Conservation (phyloP, 2,329 filamentous ascomycete genomes). For the Zymoseptoria passerinii region DNA sequence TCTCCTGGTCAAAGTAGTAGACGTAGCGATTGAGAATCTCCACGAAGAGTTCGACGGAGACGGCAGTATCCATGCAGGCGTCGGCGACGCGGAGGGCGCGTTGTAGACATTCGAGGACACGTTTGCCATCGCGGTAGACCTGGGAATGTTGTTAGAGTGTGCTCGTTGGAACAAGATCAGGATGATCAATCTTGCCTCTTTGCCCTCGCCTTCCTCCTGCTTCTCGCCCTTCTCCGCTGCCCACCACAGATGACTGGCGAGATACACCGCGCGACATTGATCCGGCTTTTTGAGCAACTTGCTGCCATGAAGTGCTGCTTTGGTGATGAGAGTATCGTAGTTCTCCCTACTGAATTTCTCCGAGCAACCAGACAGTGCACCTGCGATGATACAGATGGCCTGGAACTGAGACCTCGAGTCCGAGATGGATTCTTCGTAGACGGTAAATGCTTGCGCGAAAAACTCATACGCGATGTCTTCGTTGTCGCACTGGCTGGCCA, state of each 20-base stretch:
- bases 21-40: constrained; percentile 98
- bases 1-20: constrained; percentile 98
- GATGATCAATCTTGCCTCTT: constrained; percentile 20
- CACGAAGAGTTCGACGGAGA: constrained; percentile 95
- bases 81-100: constrained; percentile 91
- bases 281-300: constrained; percentile 97
- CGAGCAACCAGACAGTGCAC: constrained; percentile 76
- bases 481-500: constrained; percentile 81
- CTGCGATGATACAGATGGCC: constrained; percentile 88
- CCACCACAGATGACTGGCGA: constrained; percentile 98
- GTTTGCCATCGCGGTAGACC: constrained; percentile 95
- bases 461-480: constrained; percentile 98
- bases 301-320: constrained; percentile 91
- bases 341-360: constrained; percentile 86
- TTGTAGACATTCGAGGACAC: constrained; percentile 92
- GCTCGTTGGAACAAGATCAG: background rate
- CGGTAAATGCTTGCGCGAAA: constrained; percentile 95
- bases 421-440: constrained; percentile 93
- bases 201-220: constrained; percentile 40
- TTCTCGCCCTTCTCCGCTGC: constrained; percentile 78
- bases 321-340: constrained; percentile 97
- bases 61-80: constrained; percentile 96
- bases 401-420: constrained; percentile 97
- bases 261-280: constrained; percentile 91
- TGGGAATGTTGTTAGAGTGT: constrained; percentile 30